phyloP scores from a whole-genome alignment of 495 filamentous ascomycete species.

The Podospora tetraspora region DNA sequence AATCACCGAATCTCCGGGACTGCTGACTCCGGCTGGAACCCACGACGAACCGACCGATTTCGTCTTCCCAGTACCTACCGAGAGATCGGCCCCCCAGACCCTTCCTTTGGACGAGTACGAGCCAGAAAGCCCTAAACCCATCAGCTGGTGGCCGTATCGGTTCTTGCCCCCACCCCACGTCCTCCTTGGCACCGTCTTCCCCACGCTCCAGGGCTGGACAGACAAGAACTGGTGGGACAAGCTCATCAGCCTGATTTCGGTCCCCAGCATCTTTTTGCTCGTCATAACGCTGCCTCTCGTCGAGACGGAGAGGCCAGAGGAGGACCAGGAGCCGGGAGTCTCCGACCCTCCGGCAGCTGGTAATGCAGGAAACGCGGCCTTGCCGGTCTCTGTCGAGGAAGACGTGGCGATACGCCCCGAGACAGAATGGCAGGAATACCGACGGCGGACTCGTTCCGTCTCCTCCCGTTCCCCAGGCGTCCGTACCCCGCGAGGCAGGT shows the following conservation, averaged over 20 bases:
- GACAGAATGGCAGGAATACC: constrained; percentile 51
- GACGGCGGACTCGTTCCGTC: constrained; percentile 38
- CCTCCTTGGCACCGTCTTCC: constrained; percentile 75
- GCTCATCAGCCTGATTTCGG: constrained; percentile 68
- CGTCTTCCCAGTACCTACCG: constrained; percentile 26
- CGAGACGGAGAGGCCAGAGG: constrained; percentile 52
- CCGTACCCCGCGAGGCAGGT: constrained; percentile 13
- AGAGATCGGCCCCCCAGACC: constrained; percentile 17
- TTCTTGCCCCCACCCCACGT: constrained; percentile 63
- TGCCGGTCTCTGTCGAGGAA: constrained; percentile 30
- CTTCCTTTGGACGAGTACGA: constrained; percentile 46
- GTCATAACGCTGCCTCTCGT: constrained; percentile 91
- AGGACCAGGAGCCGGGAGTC: constrained; percentile 41
- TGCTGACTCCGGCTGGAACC: constrained; percentile 46
- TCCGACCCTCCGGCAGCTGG: constrained; percentile 24
- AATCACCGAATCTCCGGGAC: constrained; percentile 39
- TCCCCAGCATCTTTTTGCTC: constrained; percentile 84
- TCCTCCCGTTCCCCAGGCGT: constrained; percentile 15
- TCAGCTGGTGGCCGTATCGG: constrained; percentile 70
- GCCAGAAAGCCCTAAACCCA: constrained; percentile 31
- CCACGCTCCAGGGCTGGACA: constrained; percentile 74
- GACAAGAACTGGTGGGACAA: constrained; percentile 75
- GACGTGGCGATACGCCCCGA: constrained; percentile 28
- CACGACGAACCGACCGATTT: constrained; percentile 28
- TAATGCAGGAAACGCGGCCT: constrained; percentile 24